Evolutionary conservation across 495 filamentous ascomycete species (phyloP).

Genomic region (Penicillium longicatenatum): DNA sequence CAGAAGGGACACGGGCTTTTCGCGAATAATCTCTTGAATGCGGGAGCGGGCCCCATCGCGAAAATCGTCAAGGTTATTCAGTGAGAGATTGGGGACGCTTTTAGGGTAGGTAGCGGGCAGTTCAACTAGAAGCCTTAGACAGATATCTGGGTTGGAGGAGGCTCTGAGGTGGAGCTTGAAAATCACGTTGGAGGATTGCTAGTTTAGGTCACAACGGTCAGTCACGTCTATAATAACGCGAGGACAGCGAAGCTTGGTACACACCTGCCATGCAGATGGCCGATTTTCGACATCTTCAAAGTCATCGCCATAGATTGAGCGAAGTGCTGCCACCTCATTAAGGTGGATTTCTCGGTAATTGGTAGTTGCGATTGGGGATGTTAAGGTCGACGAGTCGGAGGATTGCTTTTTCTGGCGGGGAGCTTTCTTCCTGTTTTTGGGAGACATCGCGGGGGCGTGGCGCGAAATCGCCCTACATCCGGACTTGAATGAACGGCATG

Average conservation of each 20-base stretch:
- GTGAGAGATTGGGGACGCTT: constrained; percentile 69
- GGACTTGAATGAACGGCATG: constrained; percentile 24
- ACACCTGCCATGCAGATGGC: constrained; percentile 84
- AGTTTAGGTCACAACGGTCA: constrained; percentile 11
- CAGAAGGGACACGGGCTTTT: constrained; percentile 69
- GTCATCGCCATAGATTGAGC: constrained; percentile 92
- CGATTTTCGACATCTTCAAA: constrained; percentile 72
- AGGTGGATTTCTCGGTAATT: constrained; percentile 84
- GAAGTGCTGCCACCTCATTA: constrained; percentile 83
- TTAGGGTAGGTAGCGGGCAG: constrained; percentile 94
- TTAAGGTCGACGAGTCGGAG: constrained; percentile 29
- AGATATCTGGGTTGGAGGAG: constrained; percentile 65
- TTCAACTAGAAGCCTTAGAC: constrained; percentile 65
- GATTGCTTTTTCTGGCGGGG: constrained; percentile 37
- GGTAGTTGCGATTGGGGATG: constrained; percentile 44
- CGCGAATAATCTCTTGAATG: constrained; percentile 68
- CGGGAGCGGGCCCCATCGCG: constrained; percentile 64
- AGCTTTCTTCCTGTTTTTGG: constrained; percentile 49
- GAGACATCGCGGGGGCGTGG: constrained; percentile 51
- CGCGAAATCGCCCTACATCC: constrained; percentile 37
- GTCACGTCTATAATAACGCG: neutral
- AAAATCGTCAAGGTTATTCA: constrained; percentile 64
- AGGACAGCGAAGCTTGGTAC: constrained; percentile 17
- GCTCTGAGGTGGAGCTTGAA: constrained; percentile 80
- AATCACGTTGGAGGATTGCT: constrained; percentile 74